Conservation (phyloP, 75 land plant genomes). For the Pseudotsuga menziesii region DNA sequence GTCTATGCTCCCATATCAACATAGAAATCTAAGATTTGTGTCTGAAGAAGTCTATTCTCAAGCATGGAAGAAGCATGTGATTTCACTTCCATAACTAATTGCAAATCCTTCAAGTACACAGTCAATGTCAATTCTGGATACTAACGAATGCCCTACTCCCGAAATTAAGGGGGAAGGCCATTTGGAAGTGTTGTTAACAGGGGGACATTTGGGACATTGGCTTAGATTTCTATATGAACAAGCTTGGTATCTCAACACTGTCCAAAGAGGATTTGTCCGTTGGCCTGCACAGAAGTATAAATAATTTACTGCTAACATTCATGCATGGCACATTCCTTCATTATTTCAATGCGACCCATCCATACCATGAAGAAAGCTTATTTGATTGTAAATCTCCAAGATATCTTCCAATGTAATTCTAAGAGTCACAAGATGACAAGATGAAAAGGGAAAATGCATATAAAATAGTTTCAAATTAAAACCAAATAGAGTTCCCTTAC, state of each 20-base stretch:
- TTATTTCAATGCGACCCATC: not conserved
- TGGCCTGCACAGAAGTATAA: constrained; percentile 29
- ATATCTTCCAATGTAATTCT: not conserved
- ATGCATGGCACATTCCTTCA: not conserved
- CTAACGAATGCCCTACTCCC: constrained; percentile 75
- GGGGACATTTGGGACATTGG: constrained; percentile 76
- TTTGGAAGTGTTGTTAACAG: constrained; percentile 72
- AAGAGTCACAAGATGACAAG: too few relatives aligned
- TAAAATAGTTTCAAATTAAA: too few relatives aligned
- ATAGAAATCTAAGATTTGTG: too few relatives aligned
- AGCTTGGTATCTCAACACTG: constrained; percentile 42
- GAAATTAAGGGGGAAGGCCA: constrained; percentile 85
- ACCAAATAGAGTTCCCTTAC: too few relatives aligned
- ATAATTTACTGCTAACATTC: not conserved
- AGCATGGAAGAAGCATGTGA: constrained; percentile 1
- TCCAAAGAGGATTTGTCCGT: constrained; percentile 14
- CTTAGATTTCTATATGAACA: constrained; percentile 17
- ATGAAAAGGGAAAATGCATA: too few relatives aligned
- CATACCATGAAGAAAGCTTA: not conserved
- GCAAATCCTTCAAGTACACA: constrained; percentile 73
- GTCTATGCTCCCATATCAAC: too few relatives aligned
- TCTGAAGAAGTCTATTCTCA: too few relatives aligned
- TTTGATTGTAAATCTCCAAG: not conserved
- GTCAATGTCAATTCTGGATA: constrained; percentile 85
- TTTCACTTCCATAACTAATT: constrained; percentile 59